Conservation (phyloP, 2,329 filamentous ascomycete genomes). For the Albophoma yamanashiensis region DNA sequence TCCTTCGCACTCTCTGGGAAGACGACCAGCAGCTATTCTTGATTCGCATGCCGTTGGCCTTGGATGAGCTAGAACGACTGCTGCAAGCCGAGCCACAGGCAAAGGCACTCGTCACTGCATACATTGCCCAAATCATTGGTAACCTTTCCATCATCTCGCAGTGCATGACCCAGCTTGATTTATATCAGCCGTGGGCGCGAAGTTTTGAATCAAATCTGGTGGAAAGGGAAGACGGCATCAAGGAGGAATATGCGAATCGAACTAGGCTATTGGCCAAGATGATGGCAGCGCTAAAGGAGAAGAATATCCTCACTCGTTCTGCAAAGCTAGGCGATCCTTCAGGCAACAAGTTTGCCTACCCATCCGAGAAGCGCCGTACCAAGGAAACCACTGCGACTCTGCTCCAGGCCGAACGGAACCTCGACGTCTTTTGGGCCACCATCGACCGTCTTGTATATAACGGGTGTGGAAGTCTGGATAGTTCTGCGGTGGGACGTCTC, state of each 20-base stretch:
- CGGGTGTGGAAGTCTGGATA: constrained; percentile 1
- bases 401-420: neutral
- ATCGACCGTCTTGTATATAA: neutral
- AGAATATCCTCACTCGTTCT: neutral
- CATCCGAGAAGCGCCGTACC: constrained; percentile 31
- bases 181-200: constrained; percentile 37
- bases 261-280: constrained; percentile 7
- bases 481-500: constrained; percentile 7
- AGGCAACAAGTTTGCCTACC: constrained; percentile 30
- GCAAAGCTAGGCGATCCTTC: constrained; percentile 19
- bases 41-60: constrained; percentile 18
- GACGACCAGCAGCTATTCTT: constrained; percentile 20
- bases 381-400: constrained; percentile 24
- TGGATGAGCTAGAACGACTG: constrained; percentile 39
- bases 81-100: constrained; percentile 24
- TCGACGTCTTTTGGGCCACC: constrained; percentile 3
- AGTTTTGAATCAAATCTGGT: constrained; percentile 22
- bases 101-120: constrained; percentile 24
- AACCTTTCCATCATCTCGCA: constrained; percentile 34
- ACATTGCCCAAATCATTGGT: constrained; percentile 24
- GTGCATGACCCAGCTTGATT: constrained; percentile 30
- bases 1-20: constrained; percentile 27
- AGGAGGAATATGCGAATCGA: constrained; percentile 12
- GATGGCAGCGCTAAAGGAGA: constrained; percentile 5
- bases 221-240: constrained; percentile 12